Conservation (phyloP, 2,329 filamentous ascomycete species). For the Fusarium incarnatum region DNA sequence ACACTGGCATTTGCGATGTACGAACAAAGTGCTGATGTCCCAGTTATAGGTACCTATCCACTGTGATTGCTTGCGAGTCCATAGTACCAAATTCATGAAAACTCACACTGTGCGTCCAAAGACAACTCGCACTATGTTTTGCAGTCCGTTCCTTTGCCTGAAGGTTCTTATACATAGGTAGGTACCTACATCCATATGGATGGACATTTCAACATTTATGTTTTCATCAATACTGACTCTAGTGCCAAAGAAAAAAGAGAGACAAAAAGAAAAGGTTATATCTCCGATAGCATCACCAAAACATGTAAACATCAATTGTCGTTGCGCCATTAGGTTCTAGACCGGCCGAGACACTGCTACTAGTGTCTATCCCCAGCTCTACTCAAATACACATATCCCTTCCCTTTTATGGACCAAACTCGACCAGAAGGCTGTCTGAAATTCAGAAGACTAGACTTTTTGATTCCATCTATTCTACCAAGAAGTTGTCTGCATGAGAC, state of each 20-base stretch:
- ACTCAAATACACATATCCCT: constrained; percentile 38
- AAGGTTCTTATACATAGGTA: background rate
- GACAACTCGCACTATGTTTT: constrained; percentile 4
- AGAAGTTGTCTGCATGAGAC: constrained; percentile 79
- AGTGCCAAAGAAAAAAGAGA: background rate
- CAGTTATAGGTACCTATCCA: constrained; percentile 17
- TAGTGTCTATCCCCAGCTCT: constrained; percentile 36
- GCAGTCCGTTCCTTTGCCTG: background rate
- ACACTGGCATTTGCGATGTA: background rate
- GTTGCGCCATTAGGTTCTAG: constrained; percentile 49
- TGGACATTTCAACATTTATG: background rate
- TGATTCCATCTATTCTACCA: constrained; percentile 71
- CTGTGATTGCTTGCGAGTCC: background rate
- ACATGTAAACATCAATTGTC: constrained; percentile 43
- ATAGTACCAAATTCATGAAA: background rate
- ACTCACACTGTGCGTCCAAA: constrained; percentile 5
- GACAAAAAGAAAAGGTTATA: too few relatives aligned
- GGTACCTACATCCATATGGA: too few relatives aligned
- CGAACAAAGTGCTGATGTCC: constrained; percentile 8
- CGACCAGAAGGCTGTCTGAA: constrained; percentile 32
- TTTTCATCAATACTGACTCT: background rate
- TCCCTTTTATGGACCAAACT: constrained; percentile 41
- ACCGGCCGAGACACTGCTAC: constrained; percentile 43
- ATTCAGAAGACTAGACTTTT: constrained; percentile 37
- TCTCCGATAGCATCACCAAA: constrained; percentile 15